A percentile compares a stretch with the other conserved stretches of the same genome.
phyloP scores from a whole-genome alignment of 2,329 filamentous ascomycete species.

The Clonostachys chloroleuca region DNA sequence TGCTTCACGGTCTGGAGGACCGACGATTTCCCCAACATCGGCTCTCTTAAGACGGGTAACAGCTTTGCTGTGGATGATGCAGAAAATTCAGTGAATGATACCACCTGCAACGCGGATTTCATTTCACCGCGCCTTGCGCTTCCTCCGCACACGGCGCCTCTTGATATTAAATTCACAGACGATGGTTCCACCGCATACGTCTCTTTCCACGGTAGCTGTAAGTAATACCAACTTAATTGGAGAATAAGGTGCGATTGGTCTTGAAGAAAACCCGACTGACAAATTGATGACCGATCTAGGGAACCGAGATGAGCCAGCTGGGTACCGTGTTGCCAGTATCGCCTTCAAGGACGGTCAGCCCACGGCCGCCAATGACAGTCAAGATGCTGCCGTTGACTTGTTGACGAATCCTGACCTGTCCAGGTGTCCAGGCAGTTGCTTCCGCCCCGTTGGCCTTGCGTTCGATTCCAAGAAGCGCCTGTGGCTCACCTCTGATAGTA shows the following conservation, averaged over 20 bases:
- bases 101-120: conserved; percentile 33
- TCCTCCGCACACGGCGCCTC: conserved; percentile 63
- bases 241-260: neutral
- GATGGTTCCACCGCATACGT: conserved; percentile 58
- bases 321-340: conserved; percentile 39
- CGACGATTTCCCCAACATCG: conserved; percentile 29
- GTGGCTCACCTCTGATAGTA: conserved; percentile 58
- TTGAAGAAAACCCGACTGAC: neutral
- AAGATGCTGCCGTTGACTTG: conserved; percentile 42
- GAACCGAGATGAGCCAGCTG: conserved; percentile 34
- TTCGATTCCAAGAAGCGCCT: conserved; percentile 47
- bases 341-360: conserved; percentile 38
- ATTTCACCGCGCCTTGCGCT: conserved; percentile 53
- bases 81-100: conserved; percentile 32
- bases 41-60: conserved; percentile 35
- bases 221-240: conserved; percentile 10
- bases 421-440: conserved; percentile 51
- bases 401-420: conserved; percentile 48
- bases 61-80: conserved; percentile 39
- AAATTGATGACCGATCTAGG: conserved; percentile 14
- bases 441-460: conserved; percentile 58
- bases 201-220: conserved; percentile 69
- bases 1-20: conserved; percentile 66
- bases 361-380: conserved; percentile 30
- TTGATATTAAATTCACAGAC: conserved; percentile 64